These are phyloP conservation scores for Heliocybe sulcata DNA, from an alignment of 1,284 basidiomycete genomes.

Conservation along the genomic window DNA sequence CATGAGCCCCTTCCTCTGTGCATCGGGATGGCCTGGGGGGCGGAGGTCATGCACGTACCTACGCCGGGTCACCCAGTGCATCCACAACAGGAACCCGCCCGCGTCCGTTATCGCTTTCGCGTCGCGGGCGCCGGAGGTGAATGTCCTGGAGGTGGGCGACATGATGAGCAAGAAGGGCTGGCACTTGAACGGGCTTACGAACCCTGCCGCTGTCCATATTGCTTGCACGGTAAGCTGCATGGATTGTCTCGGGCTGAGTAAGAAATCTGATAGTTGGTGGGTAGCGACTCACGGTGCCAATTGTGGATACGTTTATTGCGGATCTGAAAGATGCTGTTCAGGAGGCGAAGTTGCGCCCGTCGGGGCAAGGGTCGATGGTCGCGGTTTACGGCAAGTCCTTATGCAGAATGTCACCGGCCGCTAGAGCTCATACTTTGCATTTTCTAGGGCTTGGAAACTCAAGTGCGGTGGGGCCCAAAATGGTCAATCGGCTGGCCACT, in stretches of 20 bases:
- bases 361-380: slow-evolving; percentile 77
- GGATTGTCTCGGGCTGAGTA: background rate
- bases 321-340: slow-evolving; percentile 76
- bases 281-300: slow-evolving; percentile 70
- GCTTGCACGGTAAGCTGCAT: slow-evolving; percentile 74
- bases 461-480: slow-evolving; percentile 81
- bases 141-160: no score
- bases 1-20: slow-evolving; percentile 22
- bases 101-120: no score
- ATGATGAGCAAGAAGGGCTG: no score
- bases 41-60: slow-evolving; percentile 34
- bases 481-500: slow-evolving; percentile 80
- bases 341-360: slow-evolving; percentile 50
- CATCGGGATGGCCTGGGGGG: slow-evolving; percentile 32
- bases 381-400: slow-evolving; percentile 74
- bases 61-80: background rate
- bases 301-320: slow-evolving; percentile 72
- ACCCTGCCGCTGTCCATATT: slow-evolving; percentile 74
- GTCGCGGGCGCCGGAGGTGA: no score
- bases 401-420: no score
- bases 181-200: no score
- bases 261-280: slow-evolving; percentile 1
- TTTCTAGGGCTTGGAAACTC: slow-evolving; percentile 79
- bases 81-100: no score
- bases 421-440: no score